These are phyloP conservation scores for Epichloe elymi DNA, from an alignment of 2,329 filamentous ascomycete genomes.

Conservation along the genomic window DNA sequence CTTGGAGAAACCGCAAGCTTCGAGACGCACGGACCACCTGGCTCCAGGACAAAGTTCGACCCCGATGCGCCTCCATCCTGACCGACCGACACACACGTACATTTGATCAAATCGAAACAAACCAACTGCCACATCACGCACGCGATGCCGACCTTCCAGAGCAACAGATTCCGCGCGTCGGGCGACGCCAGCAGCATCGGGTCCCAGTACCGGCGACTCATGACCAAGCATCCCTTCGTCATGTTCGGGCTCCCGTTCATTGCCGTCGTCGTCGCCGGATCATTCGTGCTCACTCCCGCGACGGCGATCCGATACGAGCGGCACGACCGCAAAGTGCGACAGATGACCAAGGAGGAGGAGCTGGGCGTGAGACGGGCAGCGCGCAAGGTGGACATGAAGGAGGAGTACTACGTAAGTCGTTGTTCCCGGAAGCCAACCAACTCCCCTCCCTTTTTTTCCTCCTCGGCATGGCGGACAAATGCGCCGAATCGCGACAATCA, in stretches of 20 bases:
- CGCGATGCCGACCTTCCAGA: slow-evolving; percentile 42
- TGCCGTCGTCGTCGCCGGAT: slow-evolving; percentile 75
- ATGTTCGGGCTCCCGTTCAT: slow-evolving; percentile 93
- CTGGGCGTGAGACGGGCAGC: slow-evolving; percentile 62
- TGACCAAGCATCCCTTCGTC: slow-evolving; percentile 73
- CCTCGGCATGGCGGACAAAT: background rate
- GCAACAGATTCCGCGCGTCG: slow-evolving; percentile 57
- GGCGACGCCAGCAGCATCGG: slow-evolving; percentile 57
- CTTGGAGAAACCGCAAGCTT: too few relatives aligned
- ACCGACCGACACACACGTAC: too few relatives aligned
- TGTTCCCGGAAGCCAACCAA: background rate
- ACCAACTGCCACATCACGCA: background rate
- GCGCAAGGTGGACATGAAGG: slow-evolving; percentile 65
- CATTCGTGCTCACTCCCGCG: slow-evolving; percentile 87
- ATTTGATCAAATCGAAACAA: background rate
- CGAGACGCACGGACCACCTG: background rate
- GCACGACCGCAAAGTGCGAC: slow-evolving; percentile 78
- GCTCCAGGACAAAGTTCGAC: too few relatives aligned
- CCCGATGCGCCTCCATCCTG: too few relatives aligned
- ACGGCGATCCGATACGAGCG: slow-evolving; percentile 89
- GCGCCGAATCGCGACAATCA: background rate
- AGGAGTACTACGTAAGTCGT: slow-evolving; percentile 69
- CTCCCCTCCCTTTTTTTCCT: background rate
- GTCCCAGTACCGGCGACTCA: slow-evolving; percentile 59
- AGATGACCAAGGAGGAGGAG: slow-evolving; percentile 75